Base-by-base conservation (phyloP, 331 rosid species). In the Phaseolus coccineus region DNA sequence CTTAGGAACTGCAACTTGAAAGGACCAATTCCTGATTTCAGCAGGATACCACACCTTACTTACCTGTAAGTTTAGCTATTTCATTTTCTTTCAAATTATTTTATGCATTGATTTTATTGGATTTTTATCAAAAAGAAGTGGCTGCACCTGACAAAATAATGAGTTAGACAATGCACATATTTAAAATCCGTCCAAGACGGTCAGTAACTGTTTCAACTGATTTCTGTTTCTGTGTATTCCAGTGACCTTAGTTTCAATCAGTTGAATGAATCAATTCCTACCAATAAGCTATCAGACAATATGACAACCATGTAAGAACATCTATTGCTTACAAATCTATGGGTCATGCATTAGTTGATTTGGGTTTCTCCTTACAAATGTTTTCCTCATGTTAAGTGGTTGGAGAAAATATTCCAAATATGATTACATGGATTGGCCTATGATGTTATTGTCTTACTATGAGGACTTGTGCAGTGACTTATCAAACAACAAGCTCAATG, bases 211-310 rank as follows among this genome's bases (percentile, higher is more conserved):
- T 73, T 82, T 42, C 28, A 27, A 63, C 59, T 79, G 39, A 73
- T 76, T 63, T 16, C 74, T 44, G 6, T 66, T 79, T 69, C 42
- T 62, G 80, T 24, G 50, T 62, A 63, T 84, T 90, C 53, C 91
- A 91, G 98, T 40, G 98, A 96, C 74, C 96, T 96, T 73, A 88
- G 97, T 78, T 78, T 74, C 80, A 96, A 96, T 87, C 88, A 81
- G 77, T 84, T 96, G 71, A 93, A 68, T 37, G 96, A 84, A 80
- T 69, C 96, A 71, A 84, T 96, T 77, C 99, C 98, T 62, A 19
- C 10, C 11, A 69, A 77, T 76, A 85, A 79, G 80, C 89, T 96
- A 74, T 87, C 98, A 4, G 89, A 77, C 67, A 79, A 91, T 40
- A 85, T 93, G 80, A 96, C 92, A 15, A 90, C 94, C 3, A 87